Percentiles rank a stretch among this genome's conserved stretches.
These are phyloP conservation scores for Auriculariales sp. DNA, from an alignment of 768 basidiomycete species.

Conservation along the genomic window DNA sequence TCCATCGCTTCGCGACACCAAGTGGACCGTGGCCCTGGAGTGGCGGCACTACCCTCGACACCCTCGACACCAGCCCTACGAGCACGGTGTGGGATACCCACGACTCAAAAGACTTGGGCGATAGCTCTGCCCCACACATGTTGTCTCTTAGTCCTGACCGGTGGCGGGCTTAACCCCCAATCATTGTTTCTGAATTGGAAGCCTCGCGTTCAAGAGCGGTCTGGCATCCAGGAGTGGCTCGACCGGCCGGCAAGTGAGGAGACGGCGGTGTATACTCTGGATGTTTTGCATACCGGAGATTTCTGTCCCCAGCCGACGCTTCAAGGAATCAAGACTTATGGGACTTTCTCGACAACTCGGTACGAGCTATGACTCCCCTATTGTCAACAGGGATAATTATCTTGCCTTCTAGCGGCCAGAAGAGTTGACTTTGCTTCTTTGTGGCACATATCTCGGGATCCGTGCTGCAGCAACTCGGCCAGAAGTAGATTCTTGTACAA, in stretches of 20 bases:
- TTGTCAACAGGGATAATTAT: neutral
- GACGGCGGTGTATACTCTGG: neutral
- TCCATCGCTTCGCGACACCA: slow-evolving; percentile 25
- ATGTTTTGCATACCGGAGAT: neutral
- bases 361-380: slow-evolving; percentile 14
- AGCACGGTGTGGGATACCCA: too few relatives aligned
- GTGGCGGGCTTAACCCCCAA: slow-evolving; percentile 34
- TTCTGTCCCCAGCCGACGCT: neutral
- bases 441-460: slow-evolving; percentile 34
- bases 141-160: neutral
- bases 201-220: slow-evolving; percentile 21
- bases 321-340: slow-evolving; percentile 18
- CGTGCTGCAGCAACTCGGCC: slow-evolving; percentile 40
- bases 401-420: slow-evolving; percentile 15
- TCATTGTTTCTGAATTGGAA: slow-evolving; percentile 47
- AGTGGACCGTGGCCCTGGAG: slow-evolving; percentile 22
- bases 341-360: slow-evolving; percentile 16
- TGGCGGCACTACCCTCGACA: neutral
- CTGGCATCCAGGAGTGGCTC: slow-evolving; percentile 15
- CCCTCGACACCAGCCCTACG: too few relatives aligned
- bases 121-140: neutral
- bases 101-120: too few relatives aligned
- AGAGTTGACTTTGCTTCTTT: slow-evolving; percentile 32
- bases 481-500: slow-evolving; percentile 24
- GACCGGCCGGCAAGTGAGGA: slow-evolving; percentile 7